Base-by-base conservation (phyloP, 768 basidiomycete species). In the Chalciporus piperatus region DNA sequence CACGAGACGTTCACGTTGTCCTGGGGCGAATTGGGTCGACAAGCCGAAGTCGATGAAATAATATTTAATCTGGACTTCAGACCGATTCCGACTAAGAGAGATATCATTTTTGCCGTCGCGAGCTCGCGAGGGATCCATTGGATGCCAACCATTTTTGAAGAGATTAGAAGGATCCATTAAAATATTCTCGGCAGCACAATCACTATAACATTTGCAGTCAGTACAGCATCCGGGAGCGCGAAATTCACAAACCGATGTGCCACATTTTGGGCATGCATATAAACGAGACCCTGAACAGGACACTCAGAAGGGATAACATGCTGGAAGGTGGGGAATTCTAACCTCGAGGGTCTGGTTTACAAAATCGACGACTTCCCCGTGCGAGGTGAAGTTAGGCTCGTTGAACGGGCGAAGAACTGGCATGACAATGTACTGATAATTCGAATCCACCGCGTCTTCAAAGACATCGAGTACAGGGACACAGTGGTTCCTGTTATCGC, bases 21-120 rank as follows among this genome's bases (percentile, higher is more conserved):
- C 49, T 13, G 70, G 65, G 2, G 45, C 50, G 41, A 62, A 72
- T 23, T 46, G 55, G 1, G 59, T 47, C 10, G 71, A 70, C 7
- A 70, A 43, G 6, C 68, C 70, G 41, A 72, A 70, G 47, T 70
- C 70, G 42, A 69, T 69, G 35, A 70, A 47, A 45, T 59, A 68
- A 53, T 72, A 72, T 25, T 56, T 60, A 0, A 55, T 51, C 1
- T 70, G 61, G 2, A 46, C 54, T 6, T 47, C 23, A 1, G 64
- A 70, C 28, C 70, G 66, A 3, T 56, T 63, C 40, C 46, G 63
- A 16, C 16, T 37, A 19, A 61, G 54, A 37, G 60, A 62, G 0
- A 61, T 62, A 1, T 16, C 2, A 1, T 59, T 52, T 3, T 30
- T 48, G 16, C 51, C 50, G 27, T 68, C 54, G 14, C 47, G 57